phyloP scores from a whole-genome alignment of 768 basidiomycete species.

The Daedaleopsis nitida region DNA sequence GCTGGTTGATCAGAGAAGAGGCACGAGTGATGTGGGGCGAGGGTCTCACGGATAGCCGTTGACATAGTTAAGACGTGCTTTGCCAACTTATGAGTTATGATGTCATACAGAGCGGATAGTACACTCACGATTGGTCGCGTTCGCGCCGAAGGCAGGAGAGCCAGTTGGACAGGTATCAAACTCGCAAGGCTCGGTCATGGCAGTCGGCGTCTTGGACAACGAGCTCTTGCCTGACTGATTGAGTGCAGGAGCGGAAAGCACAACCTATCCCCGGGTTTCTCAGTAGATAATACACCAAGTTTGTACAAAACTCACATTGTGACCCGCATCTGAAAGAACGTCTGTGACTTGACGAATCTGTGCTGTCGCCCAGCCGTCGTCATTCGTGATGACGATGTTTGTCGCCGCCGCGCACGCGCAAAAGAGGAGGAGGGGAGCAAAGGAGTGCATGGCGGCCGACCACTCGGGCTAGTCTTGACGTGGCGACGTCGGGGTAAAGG shows the following conservation, averaged over 20 bases:
- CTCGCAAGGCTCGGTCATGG: conserved; percentile 33
- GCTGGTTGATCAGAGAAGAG: neutral
- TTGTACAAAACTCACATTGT: conserved; percentile 22
- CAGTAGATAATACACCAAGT: too few relatives aligned
- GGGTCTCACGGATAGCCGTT: conserved; percentile 35
- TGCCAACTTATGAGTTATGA: neutral
- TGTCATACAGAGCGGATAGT: neutral
- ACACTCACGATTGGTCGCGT: conserved; percentile 29
- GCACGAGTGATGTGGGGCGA: neutral
- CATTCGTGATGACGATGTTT: conserved; percentile 31
- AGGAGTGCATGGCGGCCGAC: neutral
- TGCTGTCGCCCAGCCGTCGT: conserved; percentile 37
- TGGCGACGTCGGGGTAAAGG: neutral
- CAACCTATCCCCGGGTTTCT: conserved; percentile 21
- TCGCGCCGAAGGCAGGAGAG: conserved; percentile 33
- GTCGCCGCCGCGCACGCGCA: neutral
- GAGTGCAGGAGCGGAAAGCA: conserved; percentile 35
- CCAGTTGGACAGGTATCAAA: conserved; percentile 36
- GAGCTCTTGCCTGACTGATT: conserved; percentile 39
- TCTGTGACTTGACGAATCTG: conserved; percentile 34
- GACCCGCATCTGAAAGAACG: conserved; percentile 26
- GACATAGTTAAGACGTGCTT: conserved; percentile 38
- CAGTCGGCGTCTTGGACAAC: conserved; percentile 25
- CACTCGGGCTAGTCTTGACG: neutral
- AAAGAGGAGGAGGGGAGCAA: neutral